These are phyloP conservation scores for Glebionis coronaria DNA, from an alignment of 129 eudicot species.

Conservation along the genomic window DNA sequence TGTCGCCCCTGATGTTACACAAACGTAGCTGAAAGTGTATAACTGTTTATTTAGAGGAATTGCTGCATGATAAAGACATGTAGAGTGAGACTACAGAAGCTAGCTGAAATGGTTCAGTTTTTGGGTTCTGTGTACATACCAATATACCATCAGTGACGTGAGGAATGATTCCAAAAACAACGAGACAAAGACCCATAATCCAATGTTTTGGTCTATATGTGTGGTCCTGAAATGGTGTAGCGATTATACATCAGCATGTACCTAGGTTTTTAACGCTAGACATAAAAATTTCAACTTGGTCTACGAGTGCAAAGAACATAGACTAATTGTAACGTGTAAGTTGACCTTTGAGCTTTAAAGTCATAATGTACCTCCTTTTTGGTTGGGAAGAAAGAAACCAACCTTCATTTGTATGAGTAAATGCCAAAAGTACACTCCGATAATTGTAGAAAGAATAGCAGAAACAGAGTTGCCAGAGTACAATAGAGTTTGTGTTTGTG, in stretches of 20 bases:
- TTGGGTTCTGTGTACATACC: too few relatives aligned
- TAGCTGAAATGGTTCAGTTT: too few relatives aligned
- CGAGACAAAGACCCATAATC: too few relatives aligned
- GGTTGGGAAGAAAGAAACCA: slow-evolving; percentile 11
- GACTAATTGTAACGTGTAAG: not conserved
- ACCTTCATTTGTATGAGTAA: slow-evolving; percentile 81
- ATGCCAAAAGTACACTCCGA: slow-evolving; percentile 82
- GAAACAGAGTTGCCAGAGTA: slow-evolving; percentile 66
- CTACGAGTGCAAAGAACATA: slow-evolving; percentile 2
- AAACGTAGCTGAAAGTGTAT: slow-evolving; percentile 77
- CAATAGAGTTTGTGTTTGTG: slow-evolving; percentile 2
- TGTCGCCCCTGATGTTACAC: slow-evolving; percentile 85
- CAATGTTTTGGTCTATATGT: too few relatives aligned
- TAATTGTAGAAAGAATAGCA: slow-evolving; percentile 68
- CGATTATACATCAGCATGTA: too few relatives aligned
- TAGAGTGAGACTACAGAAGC: too few relatives aligned
- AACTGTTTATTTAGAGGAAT: slow-evolving; percentile 86
- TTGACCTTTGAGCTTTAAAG: slow-evolving; percentile 6
- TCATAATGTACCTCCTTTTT: slow-evolving; percentile 8
- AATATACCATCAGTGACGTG: too few relatives aligned
- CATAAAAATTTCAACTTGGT: too few relatives aligned
- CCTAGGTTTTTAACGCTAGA: too few relatives aligned
- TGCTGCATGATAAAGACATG: slow-evolving; percentile 40
- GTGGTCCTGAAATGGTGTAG: too few relatives aligned
- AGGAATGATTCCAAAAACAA: too few relatives aligned